Base-by-base conservation (phyloP, 2,329 filamentous ascomycete species). In the Exophiala sideris region DNA sequence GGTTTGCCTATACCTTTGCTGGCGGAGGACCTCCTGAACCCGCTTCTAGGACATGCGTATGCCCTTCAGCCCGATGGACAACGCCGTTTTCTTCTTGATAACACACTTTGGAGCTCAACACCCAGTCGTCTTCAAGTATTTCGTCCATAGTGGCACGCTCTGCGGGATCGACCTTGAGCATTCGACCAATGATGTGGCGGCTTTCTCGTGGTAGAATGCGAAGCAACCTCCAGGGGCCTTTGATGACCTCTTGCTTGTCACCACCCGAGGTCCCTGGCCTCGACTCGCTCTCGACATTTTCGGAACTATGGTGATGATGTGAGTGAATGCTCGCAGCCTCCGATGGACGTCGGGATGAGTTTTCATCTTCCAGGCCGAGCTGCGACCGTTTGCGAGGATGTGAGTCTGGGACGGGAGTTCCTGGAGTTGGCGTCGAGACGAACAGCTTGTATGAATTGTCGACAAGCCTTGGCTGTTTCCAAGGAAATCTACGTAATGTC, bases 371-470 rank as follows among this genome's bases (percentile, higher is more conserved):
- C 32, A 59, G 36, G 36, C 50, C 51, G 34, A 60, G 29, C 40
- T 61, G 57, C 11, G 55, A 58, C n/a, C 54, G 38, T 48, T 67
- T 70, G 38, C 66, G 69, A 11, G 70, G 63, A 40, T 71, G 66
- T 10, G 66, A 65, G 47, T 77, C 74, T 3, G 73, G 67, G 11
- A 75, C 69, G 5, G 73, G 71, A 9, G 74, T 76, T 1, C 87
- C 88, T 0, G 88, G 87, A 2, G 91, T 89, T 1, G 92, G 91
- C 6, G 88, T 81, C 1, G 94, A 84, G 11, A 92, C 86, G 68
- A 99, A 99, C 1, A 99, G 81, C 66, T 92, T 91, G 73, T 89
- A 99, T 0, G 91, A 96, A 70, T 95, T 97, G 70, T 99, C 94
- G 3, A 89, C 89, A 69, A 91, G 76, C 38, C 91, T 84, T 3